Base-by-base conservation (phyloP, 139 green algal species). In the Spirogloea muscicola region DNA sequence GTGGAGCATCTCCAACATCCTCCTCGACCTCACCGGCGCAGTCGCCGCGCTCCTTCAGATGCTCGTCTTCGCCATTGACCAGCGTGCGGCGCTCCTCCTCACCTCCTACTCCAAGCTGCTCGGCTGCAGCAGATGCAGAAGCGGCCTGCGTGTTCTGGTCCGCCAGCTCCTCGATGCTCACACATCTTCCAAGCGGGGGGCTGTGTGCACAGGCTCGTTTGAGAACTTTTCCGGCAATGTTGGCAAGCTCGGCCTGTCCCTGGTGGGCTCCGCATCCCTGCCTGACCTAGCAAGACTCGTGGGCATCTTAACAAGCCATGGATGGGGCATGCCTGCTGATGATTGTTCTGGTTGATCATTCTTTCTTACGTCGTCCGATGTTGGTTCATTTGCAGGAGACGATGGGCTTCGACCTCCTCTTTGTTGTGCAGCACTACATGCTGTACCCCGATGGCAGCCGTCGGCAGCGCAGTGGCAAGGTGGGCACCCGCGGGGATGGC, bases 1-100 rank as follows among this genome's bases (percentile, higher is more conserved):
- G 21, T 76, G 67, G 67, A 68, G 52, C 52, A 76, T 76, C 49
- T 31, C 33, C 48, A 76, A 76, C 67, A 67, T 76, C 16, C 67
- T 76, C 7, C 38, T 76, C 18, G 67, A 76, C 48, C 10, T 76
- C 36, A 76, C 67, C 7, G 67, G 67, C 21, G 67, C 39, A 7
- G 6, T n/a, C 0, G 21, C 49, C 2, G 49, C 52, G n/a, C 27
- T 76, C 21, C 10, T 38, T 25, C 36, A 46, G 67, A 76, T 76
- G 67, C 16, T 69, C 31, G 25, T 76, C 25, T 49, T 67, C 49
- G 65, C 67, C 5, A 46, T 67, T 4, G 67, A 76, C 18, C 67
- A 76, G 49, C 27, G 62, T 71, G 41, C 25, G 62, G 34, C 0
- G 3, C 7, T 36, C n/a, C n/a, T 16, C 13, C 44, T 27, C 44